Base-by-base conservation (phyloP, 1,139 yeast species). In the Meyerozyma guilliermondii region DNA sequence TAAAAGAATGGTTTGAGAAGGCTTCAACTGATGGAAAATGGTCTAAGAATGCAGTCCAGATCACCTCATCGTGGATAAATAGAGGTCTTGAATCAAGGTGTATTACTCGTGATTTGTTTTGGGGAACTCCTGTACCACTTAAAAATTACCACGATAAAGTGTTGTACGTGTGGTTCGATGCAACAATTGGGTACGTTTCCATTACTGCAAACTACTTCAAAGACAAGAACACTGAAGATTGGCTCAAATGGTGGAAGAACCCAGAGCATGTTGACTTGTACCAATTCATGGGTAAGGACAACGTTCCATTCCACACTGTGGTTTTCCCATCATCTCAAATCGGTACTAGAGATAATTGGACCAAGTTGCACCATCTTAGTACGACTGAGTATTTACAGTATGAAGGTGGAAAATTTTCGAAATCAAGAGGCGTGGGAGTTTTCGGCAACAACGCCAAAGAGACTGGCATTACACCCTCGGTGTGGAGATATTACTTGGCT, bases 251-350 rank as follows among this genome's bases (percentile, higher is more conserved):
- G 94, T 92, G 99, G 99, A 84, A 81, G 66, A 75, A 86, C 59
- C 95, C 95, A 17, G 89, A 89, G 44, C 54, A 78, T 52, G 96
- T 92, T 50, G 71, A 86, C 53, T 72, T 94, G 51, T 89, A 87
- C 64, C 98, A 92, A 71, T 92, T 92, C 65, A 92, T 92, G 99
- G 99, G 99, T 69, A 92, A 92, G 68, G 99, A 92, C 65, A 92
- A 92, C 59, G 97, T 91, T 54, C 98, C 98, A 34, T 92, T 92
- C 87, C 99, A 92, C 60, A 86, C 96, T 1, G 98, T 94, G 46
- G 95, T 92, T 45, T 92, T 91, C 87, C 99, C 99, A 47, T 81
- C 94, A 38, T 71, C 95, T 35, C 85, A 83, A 65, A 70, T 92
- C 41, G 99, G 98, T 64, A 91, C 98, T 18, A 69, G 76, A 23